Conservation (phyloP, 1,139 yeast species). For the Pichia norvegensis region DNA sequence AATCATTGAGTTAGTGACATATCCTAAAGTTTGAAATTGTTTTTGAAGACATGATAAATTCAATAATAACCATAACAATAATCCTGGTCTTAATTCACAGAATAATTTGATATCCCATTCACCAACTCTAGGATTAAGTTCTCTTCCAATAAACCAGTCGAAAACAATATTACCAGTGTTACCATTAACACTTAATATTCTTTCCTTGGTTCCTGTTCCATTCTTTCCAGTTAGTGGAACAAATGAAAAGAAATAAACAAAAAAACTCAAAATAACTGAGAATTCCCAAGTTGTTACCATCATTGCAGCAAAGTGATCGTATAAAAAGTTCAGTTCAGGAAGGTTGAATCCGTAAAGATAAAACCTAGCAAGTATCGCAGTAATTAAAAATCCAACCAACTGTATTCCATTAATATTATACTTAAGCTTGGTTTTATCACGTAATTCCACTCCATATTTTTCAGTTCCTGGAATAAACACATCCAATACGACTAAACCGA, state of each 20-base stretch:
- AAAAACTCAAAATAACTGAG: slow-evolving; percentile 53
- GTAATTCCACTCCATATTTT: slow-evolving; percentile 57
- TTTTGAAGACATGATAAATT: slow-evolving; percentile 76
- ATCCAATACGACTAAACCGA: slow-evolving; percentile 55
- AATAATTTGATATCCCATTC: slow-evolving; percentile 80
- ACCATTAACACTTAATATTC: slow-evolving; percentile 78
- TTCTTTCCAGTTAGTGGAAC: slow-evolving; percentile 43
- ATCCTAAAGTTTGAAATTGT: slow-evolving; percentile 58
- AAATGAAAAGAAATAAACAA: slow-evolving; percentile 64
- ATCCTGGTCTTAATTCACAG: slow-evolving; percentile 93
- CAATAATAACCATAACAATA: slow-evolving; percentile 76
- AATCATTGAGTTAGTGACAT: slow-evolving; percentile 62
- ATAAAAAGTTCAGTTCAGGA: slow-evolving; percentile 75
- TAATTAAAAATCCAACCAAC: slow-evolving; percentile 41
- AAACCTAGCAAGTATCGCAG: slow-evolving; percentile 45
- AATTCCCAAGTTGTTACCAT: slow-evolving; percentile 57
- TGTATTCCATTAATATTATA: slow-evolving; percentile 80
- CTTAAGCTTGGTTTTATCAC: slow-evolving; percentile 64
- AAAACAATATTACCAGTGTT: slow-evolving; percentile 69
- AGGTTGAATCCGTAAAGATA: slow-evolving; percentile 43
- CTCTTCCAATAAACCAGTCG: slow-evolving; percentile 97
- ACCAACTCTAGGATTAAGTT: slow-evolving; percentile 85
- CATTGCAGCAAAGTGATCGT: slow-evolving; percentile 59
- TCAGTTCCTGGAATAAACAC: slow-evolving; percentile 63
- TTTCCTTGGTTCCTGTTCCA: slow-evolving; percentile 51